phyloP scores from a whole-genome alignment of 495 filamentous ascomycete species.

The Xylaria cubensis region DNA sequence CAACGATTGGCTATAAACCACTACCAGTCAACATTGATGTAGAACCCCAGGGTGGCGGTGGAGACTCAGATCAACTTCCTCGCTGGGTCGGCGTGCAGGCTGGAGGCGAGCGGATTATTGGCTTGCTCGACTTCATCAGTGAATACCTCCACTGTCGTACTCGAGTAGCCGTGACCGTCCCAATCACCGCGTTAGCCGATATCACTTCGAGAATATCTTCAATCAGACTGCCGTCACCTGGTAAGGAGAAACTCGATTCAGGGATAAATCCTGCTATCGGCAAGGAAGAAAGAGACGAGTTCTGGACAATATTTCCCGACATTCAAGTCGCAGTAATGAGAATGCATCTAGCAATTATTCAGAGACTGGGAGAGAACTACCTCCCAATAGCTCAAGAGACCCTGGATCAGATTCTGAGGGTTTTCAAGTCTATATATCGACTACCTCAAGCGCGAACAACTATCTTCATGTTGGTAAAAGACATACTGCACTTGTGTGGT shows the following conservation, averaged over 20 bases:
- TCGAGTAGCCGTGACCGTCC: slow-evolving; percentile 64
- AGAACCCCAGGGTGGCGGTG: slow-evolving; percentile 52
- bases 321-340: slow-evolving; percentile 73
- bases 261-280: slow-evolving; percentile 70
- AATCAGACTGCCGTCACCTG: slow-evolving; percentile 60
- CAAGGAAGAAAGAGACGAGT: slow-evolving; percentile 76
- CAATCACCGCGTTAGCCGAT: slow-evolving; percentile 69
- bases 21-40: slow-evolving; percentile 44
- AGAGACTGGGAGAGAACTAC: slow-evolving; percentile 59
- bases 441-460: slow-evolving; percentile 62
- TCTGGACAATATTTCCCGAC: slow-evolving; percentile 73
- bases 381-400: slow-evolving; percentile 62
- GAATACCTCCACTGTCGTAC: slow-evolving; percentile 61
- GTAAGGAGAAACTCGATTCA: slow-evolving; percentile 41
- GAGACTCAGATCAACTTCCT: slow-evolving; percentile 58
- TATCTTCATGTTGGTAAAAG: slow-evolving; percentile 63
- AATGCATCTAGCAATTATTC: slow-evolving; percentile 59
- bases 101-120: slow-evolving; percentile 70
- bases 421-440: slow-evolving; percentile 68
- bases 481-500: slow-evolving; percentile 66
- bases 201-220: slow-evolving; percentile 71
- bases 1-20: slow-evolving; percentile 51
- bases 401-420: slow-evolving; percentile 71
- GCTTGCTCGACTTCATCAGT: slow-evolving; percentile 65
- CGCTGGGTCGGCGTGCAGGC: slow-evolving; percentile 74